Conservation (phyloP, 495 filamentous ascomycete species). For the Hyaloscypha bicolor region DNA sequence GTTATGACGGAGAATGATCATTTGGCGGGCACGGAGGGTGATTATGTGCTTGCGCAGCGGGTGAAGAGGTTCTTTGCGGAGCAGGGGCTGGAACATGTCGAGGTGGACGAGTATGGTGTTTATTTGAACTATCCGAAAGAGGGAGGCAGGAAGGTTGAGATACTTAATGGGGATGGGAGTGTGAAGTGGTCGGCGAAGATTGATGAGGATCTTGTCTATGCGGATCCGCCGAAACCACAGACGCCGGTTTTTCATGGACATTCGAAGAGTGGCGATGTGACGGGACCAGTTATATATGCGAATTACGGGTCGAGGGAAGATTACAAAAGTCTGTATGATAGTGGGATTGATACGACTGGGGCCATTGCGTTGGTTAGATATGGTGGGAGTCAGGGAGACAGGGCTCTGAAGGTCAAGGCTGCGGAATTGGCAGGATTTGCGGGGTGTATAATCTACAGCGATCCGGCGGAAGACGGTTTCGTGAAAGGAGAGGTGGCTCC, state of each 20-base stretch:
- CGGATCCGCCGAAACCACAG: conserved; percentile 56
- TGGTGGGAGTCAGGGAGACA: conserved; percentile 71
- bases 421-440: conserved; percentile 82
- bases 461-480: conserved; percentile 81
- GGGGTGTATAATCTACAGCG: conserved; percentile 90
- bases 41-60: conserved; percentile 79
- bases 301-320: conserved; percentile 89
- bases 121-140: conserved; percentile 89
- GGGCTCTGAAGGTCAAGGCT: conserved; percentile 82
- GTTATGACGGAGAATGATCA: conserved; percentile 81
- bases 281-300: conserved; percentile 91
- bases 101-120: conserved; percentile 76
- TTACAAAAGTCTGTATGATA: conserved; percentile 69
- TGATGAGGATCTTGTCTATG: conserved; percentile 69
- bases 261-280: conserved; percentile 84
- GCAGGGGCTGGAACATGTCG: conserved; percentile 71
- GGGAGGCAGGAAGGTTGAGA: conserved; percentile 77
- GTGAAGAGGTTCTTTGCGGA: conserved; percentile 70
- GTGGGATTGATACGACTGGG: conserved; percentile 72
- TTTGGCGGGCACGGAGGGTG: conserved; percentile 88
- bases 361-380: conserved; percentile 84
- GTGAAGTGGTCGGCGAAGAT: conserved; percentile 79
- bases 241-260: conserved; percentile 84
- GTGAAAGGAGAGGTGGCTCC: conserved; percentile 67
- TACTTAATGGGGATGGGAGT: conserved; percentile 66